phyloP scores from a whole-genome alignment of 225 moss, liverwort and hornwort genomes.

The Anthoceros angustus region DNA sequence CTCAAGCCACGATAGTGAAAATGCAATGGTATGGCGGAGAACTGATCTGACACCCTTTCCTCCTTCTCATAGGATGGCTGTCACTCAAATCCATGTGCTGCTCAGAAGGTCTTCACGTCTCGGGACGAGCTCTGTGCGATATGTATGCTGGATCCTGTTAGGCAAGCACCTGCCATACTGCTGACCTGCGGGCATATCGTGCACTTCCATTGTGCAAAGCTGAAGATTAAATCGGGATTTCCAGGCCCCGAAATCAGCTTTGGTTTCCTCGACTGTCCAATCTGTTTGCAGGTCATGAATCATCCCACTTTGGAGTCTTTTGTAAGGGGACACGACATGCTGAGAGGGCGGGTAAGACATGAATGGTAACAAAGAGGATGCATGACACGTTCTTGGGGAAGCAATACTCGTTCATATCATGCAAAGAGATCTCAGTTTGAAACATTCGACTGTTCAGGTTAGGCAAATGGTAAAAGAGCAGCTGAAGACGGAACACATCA shows the following conservation, averaged over 20 bases:
- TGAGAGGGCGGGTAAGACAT: conserved; percentile 31
- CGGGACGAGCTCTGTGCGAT: conserved; percentile 46
- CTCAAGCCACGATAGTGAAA: too few relatives aligned
- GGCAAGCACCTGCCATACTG: conserved; percentile 37
- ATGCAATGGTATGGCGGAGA: too few relatives aligned
- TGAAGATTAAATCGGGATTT: conserved; percentile 32
- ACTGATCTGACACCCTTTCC: too few relatives aligned
- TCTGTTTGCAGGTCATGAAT: conserved; percentile 34
- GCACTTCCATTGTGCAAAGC: conserved; percentile 42
- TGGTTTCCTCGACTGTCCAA: conserved; percentile 44
- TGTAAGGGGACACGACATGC: conserved; percentile 29
- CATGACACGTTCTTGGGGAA: background rate
- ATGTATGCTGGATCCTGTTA: conserved; percentile 42
- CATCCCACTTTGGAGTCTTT: conserved; percentile 26
- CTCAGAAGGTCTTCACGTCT: conserved; percentile 23
- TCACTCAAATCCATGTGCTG: background rate
- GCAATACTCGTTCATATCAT: background rate
- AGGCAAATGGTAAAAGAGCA: too few relatives aligned
- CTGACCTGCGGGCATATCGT: conserved; percentile 46
- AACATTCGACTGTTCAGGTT: too few relatives aligned
- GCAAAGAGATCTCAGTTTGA: too few relatives aligned
- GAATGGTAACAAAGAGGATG: background rate
- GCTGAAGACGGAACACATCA: too few relatives aligned
- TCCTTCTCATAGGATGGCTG: background rate
- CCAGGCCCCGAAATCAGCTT: conserved; percentile 50